phyloP scores from a whole-genome alignment of 2,329 filamentous ascomycete genomes.

The Alternaria sp. region DNA sequence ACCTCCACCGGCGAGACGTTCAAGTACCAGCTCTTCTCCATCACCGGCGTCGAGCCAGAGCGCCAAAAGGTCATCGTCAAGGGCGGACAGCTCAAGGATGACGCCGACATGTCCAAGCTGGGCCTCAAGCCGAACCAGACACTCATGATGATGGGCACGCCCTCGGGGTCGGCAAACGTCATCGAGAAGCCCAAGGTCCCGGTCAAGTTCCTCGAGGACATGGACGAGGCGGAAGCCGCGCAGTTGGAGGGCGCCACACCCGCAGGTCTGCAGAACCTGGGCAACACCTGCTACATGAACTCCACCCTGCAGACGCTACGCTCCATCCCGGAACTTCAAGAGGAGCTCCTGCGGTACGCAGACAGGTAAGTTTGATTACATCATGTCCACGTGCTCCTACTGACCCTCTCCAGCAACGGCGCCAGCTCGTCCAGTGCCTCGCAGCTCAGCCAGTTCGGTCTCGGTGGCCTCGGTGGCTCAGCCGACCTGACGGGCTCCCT shows the following conservation, averaged over 20 bases:
- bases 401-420: constrained; percentile 29
- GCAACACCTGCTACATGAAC: constrained; percentile 99
- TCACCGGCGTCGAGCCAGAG: constrained; percentile 94
- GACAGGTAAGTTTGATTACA: constrained; percentile 36
- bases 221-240: constrained; percentile 92
- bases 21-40: constrained; percentile 93
- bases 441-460: constrained; percentile 57
- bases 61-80: constrained; percentile 96
- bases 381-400: not conserved
- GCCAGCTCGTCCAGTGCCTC: constrained; percentile 42
- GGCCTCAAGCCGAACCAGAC: constrained; percentile 83
- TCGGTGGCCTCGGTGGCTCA: constrained; percentile 64
- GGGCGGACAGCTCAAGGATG: constrained; percentile 93
- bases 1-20: constrained; percentile 86
- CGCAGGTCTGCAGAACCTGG: constrained; percentile 86
- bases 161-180: constrained; percentile 68
- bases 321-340: constrained; percentile 87
- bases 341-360: constrained; percentile 72
- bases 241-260: constrained; percentile 83
- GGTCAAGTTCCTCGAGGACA: constrained; percentile 92
- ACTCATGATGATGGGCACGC: constrained; percentile 97
- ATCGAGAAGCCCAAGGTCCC: constrained; percentile 76
- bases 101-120: constrained; percentile 82
- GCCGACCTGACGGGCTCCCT: constrained; percentile 79
- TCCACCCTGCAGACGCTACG: constrained; percentile 92